Evolutionary conservation across 2,329 filamentous ascomycete species (phyloP).

Genomic region (Colletotrichum euphorbiae): DNA sequence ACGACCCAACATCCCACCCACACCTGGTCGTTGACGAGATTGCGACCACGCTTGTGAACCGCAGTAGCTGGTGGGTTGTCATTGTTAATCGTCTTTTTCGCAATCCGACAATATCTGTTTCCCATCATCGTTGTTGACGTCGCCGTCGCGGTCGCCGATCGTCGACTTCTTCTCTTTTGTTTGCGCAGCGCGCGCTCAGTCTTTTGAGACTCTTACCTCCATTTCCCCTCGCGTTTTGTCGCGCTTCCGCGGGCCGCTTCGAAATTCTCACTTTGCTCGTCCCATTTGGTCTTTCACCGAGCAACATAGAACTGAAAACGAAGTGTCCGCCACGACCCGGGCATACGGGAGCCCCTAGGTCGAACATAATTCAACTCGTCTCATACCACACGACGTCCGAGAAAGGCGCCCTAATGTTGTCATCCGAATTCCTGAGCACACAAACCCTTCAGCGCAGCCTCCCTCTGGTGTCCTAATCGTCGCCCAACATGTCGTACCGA

Average conservation of each 20-base stretch:
- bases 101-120: slow-evolving; percentile 18
- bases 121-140: slow-evolving; percentile 17
- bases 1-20: slow-evolving; percentile 43
- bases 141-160: background rate
- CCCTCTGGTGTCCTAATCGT: slow-evolving; percentile 40
- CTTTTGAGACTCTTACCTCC: slow-evolving; percentile 11
- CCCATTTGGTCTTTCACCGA: background rate
- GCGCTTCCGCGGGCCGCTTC: slow-evolving; percentile 20
- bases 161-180: slow-evolving; percentile 22
- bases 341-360: slow-evolving; percentile 14
- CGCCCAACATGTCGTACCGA: slow-evolving; percentile 65
- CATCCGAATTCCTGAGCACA: slow-evolving; percentile 42
- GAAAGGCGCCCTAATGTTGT: slow-evolving; percentile 45
- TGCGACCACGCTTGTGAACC: slow-evolving; percentile 31
- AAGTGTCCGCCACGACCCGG: slow-evolving; percentile 12
- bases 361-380: slow-evolving; percentile 24
- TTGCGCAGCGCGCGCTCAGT: slow-evolving; percentile 35
- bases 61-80: slow-evolving; percentile 32
- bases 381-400: slow-evolving; percentile 30
- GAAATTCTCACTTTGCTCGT: slow-evolving; percentile 15
- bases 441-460: slow-evolving; percentile 44
- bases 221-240: slow-evolving; percentile 21
- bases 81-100: slow-evolving; percentile 18
- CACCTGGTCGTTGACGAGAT: slow-evolving; percentile 41
- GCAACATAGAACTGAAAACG: slow-evolving; percentile 13